phyloP scores from a whole-genome alignment of 345 rosid species.

The Populus davidiana region DNA sequence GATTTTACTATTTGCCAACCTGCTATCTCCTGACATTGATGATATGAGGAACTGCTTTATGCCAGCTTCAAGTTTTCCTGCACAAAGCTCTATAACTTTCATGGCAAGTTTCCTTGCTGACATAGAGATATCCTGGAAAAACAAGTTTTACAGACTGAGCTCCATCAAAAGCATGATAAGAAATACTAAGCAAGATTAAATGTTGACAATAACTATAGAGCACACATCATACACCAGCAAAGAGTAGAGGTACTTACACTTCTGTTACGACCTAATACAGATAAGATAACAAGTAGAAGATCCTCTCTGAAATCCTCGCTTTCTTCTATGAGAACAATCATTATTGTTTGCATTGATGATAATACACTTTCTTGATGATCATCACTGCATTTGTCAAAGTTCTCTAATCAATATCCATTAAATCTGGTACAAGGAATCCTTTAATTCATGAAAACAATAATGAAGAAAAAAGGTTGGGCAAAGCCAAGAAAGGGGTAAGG shows the following conservation, averaged over 20 bases:
- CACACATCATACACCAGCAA: slow-evolving; percentile 9
- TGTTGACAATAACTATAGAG: not conserved
- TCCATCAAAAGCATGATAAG: slow-evolving; percentile 9
- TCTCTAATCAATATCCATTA: slow-evolving; percentile 5
- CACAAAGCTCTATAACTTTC: slow-evolving; percentile 82
- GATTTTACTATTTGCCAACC: slow-evolving; percentile 47
- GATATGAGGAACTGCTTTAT: slow-evolving; percentile 86
- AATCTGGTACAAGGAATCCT: not conserved
- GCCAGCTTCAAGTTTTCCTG: slow-evolving; percentile 78
- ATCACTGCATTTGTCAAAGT: slow-evolving; percentile 57
- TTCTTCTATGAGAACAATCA: slow-evolving; percentile 82
- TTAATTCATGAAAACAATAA: not conserved
- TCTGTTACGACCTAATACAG: slow-evolving; percentile 69
- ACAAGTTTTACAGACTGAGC: slow-evolving; percentile 28
- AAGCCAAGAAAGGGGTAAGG: no score
- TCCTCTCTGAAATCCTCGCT: slow-evolving; percentile 88
- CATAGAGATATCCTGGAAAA: slow-evolving; percentile 53
- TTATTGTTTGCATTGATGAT: slow-evolving; percentile 85
- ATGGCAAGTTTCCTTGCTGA: slow-evolving; percentile 86
- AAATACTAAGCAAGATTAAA: slow-evolving; percentile 7
- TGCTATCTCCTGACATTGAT: slow-evolving; percentile 78
- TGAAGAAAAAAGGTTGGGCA: not conserved
- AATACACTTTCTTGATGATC: slow-evolving; percentile 87
- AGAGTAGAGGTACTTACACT: slow-evolving; percentile 47
- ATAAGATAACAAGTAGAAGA: slow-evolving; percentile 63